Evolutionary conservation across 306 rosid species (phyloP).

Genomic region (Sechiopsis laciniata): DNA sequence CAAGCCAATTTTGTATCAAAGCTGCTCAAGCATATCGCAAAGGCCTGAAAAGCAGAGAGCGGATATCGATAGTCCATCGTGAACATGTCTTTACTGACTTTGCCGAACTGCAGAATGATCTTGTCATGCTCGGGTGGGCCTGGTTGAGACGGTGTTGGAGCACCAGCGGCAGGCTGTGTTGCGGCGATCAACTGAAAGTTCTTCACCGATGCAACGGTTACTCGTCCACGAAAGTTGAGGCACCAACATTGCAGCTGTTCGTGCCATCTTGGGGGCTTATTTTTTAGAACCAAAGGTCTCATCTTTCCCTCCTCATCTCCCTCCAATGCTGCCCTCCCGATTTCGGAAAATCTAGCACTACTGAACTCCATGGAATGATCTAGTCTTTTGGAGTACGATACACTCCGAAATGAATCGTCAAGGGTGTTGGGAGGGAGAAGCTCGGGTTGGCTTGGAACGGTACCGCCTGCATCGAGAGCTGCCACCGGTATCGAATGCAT

Average conservation of each 20-base stretch:
- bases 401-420: conserved; percentile 34
- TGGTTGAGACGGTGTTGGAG: conserved; percentile 24
- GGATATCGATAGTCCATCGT: conserved; percentile 97
- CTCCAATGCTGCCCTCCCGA: neutral
- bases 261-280: conserved; percentile 98
- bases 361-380: conserved; percentile 51
- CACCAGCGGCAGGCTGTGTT: conserved; percentile 53
- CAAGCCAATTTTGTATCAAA: conserved; percentile 98
- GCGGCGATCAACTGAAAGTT: conserved; percentile 94
- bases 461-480: conserved; percentile 79
- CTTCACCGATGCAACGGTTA: conserved; percentile 91
- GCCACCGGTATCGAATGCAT: conserved; percentile 89
- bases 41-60: conserved; percentile 92
- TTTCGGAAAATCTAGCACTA: conserved; percentile 33
- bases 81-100: conserved; percentile 93
- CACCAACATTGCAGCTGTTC: conserved; percentile 99
- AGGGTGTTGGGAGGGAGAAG: conserved; percentile 51
- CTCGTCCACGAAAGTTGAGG: conserved; percentile 91
- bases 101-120: conserved; percentile 87
- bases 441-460: conserved; percentile 67
- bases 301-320: conserved; percentile 36
- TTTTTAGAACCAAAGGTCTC: conserved; percentile 49
- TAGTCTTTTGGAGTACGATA: conserved; percentile 49
- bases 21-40: conserved; percentile 98
- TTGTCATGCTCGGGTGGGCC: conserved; percentile 65